Evolutionary conservation across 1,284 basidiomycete genomes (phyloP).

Genomic region (Wolfiporia cocos): DNA sequence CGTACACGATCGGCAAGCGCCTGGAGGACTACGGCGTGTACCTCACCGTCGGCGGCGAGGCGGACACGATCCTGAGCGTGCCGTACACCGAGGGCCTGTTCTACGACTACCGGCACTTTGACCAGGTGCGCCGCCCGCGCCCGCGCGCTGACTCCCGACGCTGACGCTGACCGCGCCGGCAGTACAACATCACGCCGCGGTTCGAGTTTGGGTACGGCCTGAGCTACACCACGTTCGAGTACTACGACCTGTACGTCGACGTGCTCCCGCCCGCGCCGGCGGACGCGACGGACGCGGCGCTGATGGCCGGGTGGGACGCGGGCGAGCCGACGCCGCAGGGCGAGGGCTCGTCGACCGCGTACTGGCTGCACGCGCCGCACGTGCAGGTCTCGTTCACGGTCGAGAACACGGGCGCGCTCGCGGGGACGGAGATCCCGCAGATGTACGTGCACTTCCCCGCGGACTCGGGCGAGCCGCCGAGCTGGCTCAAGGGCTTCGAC

Average conservation of each 20-base stretch:
- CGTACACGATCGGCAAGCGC: slow-evolving; percentile 77
- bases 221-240: slow-evolving; percentile 78
- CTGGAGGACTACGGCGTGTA: slow-evolving; percentile 61
- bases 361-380: slow-evolving; percentile 62
- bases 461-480: slow-evolving; percentile 35
- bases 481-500: slow-evolving; percentile 38
- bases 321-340: slow-evolving; percentile 41
- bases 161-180: too few relatives aligned
- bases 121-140: slow-evolving; percentile 37
- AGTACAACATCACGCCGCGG: slow-evolving; percentile 48
- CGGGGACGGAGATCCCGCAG: slow-evolving; percentile 50
- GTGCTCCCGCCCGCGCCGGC: slow-evolving; percentile 28
- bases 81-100: slow-evolving; percentile 65
- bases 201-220: slow-evolving; percentile 83
- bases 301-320: slow-evolving; percentile 47
- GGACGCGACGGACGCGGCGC: slow-evolving; percentile 27
- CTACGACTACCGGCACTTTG: slow-evolving; percentile 79
- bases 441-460: slow-evolving; percentile 38
- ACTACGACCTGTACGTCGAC: slow-evolving; percentile 45
- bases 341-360: slow-evolving; percentile 46
- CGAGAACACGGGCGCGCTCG: slow-evolving; percentile 47
- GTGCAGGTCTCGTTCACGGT: slow-evolving; percentile 54
- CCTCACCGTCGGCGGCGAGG: slow-evolving; percentile 37
- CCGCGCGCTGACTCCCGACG: neutral
- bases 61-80: slow-evolving; percentile 41